A percentile compares a stretch with the other conserved stretches of the same genome.
These are phyloP conservation scores for Shiraia bambusicola DNA, from an alignment of 2,329 filamentous ascomycete genomes.

Conservation along the genomic window DNA sequence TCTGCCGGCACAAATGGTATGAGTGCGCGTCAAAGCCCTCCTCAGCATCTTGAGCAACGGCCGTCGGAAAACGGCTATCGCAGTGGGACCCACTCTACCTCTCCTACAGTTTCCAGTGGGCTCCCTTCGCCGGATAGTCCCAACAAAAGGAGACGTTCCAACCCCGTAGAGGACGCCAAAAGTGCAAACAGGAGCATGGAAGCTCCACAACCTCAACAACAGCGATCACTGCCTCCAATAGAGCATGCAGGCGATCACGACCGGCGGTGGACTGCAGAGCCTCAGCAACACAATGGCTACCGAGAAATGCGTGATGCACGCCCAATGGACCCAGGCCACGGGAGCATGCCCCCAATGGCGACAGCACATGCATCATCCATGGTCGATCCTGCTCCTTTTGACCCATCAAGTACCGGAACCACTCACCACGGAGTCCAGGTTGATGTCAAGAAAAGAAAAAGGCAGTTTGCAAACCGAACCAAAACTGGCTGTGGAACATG, in stretches of 20 bases:
- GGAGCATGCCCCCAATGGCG: slow-evolving; percentile 13
- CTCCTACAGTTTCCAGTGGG: slow-evolving; percentile 22
- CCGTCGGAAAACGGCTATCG: slow-evolving; percentile 22
- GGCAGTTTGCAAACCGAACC: slow-evolving; percentile 88
- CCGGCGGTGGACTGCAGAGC: slow-evolving; percentile 33
- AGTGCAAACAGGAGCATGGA: slow-evolving; percentile 38
- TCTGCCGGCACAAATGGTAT: slow-evolving; percentile 13
- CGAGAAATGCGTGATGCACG: slow-evolving; percentile 30
- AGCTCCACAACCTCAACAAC: slow-evolving; percentile 19
- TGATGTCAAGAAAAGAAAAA: slow-evolving; percentile 47
- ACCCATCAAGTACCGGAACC: slow-evolving; percentile 41
- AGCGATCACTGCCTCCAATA: slow-evolving; percentile 31
- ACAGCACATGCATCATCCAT: slow-evolving; percentile 11
- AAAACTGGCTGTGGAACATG: slow-evolving; percentile 96
- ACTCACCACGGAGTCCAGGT: slow-evolving; percentile 49
- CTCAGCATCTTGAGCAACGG: slow-evolving; percentile 15
- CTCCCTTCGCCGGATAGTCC: slow-evolving; percentile 30
- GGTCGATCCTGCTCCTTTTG: slow-evolving; percentile 15
- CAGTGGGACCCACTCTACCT: slow-evolving; percentile 20
- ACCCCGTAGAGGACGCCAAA: slow-evolving; percentile 51
- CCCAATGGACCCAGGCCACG: slow-evolving; percentile 17
- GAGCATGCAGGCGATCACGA: slow-evolving; percentile 28
- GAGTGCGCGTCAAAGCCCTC: slow-evolving; percentile 1
- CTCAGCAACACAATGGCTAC: slow-evolving; percentile 24
- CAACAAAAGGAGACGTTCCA: slow-evolving; percentile 68